Base-by-base conservation (phyloP, 2,329 filamentous ascomycete species). In the Hypomyces perniciosus region DNA sequence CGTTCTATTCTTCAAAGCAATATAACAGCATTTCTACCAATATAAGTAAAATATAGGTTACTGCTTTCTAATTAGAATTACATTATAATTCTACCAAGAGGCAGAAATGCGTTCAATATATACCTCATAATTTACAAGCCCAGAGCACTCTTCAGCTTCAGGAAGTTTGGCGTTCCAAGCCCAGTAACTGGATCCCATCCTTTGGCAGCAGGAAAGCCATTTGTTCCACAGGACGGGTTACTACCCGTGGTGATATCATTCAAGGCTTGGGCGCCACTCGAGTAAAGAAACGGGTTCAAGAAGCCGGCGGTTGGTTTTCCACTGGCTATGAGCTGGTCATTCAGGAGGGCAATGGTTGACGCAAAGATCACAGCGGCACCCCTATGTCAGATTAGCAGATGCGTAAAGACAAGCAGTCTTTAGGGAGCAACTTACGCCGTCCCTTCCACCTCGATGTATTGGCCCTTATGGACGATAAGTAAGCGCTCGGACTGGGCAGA, bases 401-500 rank as follows among this genome's bases (percentile, higher is more conserved):
- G 5, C 35, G 10, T n/a, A n/a, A 9, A 12, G 20, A 38, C 35
- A 6, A 38, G 9, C 12, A 13, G n/a, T n/a, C n/a, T 6, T 6
- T 5, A n/a, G n/a, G 35, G 35, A 38, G 35, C 6, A 12, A 38
- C 35, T 38, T 38, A 38, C 35, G 72, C 75, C 0, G 78, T 81
- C 9, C 77, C 77, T 48, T 67, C 76, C 1, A 76, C 69, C 29
- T 73, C 63, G 0, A 58, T 57, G 50, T 73, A 74, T 7, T 62
- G 60, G 28, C 73, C 72, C 46, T 76, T 65, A 34, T 75, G 62
- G 1, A 70, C 71, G 5, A 74, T 63, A 39, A 69, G 65, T 54
- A 69, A 72, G 44, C 66, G 71, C 4, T 68, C 69, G 3, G 70
- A 72, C 30, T 72, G 71, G 40, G 40, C 40, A 3, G 40, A n/a